Evolutionary conservation across 2,329 filamentous ascomycete species (phyloP).

Genomic region (Colletotrichum lentis): DNA sequence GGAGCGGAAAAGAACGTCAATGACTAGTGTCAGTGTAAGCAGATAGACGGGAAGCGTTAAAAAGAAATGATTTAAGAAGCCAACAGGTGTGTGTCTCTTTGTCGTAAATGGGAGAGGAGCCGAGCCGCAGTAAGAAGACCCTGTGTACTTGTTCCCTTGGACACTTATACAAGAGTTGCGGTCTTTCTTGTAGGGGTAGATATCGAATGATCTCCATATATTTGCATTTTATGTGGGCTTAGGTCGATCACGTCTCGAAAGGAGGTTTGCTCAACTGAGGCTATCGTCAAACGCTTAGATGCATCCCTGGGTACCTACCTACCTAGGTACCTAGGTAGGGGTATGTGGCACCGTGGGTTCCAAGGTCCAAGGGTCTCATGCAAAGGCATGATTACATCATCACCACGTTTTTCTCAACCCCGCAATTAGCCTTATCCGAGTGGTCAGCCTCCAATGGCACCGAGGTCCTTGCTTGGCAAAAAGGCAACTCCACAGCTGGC

Average conservation of each 20-base stretch:
- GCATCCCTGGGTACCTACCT: too few relatives aligned
- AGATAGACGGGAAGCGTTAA: constrained; percentile 38
- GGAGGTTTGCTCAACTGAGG: too few relatives aligned
- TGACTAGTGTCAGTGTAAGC: constrained; percentile 37
- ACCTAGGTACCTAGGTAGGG: too few relatives aligned
- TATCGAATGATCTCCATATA: too few relatives aligned
- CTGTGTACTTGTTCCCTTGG: neutral
- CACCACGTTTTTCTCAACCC: neutral
- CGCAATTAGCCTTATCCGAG: constrained; percentile 26
- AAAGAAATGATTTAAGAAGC: constrained; percentile 36
- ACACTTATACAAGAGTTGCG: too few relatives aligned
- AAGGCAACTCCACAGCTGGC: constrained; percentile 4
- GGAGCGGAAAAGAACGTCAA: constrained; percentile 33
- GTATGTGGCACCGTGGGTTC: neutral
- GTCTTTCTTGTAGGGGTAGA: too few relatives aligned
- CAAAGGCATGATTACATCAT: constrained; percentile 18
- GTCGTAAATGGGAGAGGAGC: neutral
- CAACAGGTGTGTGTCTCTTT: neutral
- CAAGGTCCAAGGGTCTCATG: neutral
- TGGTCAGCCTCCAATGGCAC: constrained; percentile 15
- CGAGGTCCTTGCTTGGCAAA: constrained; percentile 13
- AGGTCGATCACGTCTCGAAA: too few relatives aligned
- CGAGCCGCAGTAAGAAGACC: neutral
- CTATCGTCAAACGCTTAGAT: too few relatives aligned
- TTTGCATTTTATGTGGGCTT: too few relatives aligned